Evolutionary conservation across 23 red algal genomes (phyloP), one percentile per base, ranked within the genome.

Genomic region (Cyanidium caldarium): DNA sequence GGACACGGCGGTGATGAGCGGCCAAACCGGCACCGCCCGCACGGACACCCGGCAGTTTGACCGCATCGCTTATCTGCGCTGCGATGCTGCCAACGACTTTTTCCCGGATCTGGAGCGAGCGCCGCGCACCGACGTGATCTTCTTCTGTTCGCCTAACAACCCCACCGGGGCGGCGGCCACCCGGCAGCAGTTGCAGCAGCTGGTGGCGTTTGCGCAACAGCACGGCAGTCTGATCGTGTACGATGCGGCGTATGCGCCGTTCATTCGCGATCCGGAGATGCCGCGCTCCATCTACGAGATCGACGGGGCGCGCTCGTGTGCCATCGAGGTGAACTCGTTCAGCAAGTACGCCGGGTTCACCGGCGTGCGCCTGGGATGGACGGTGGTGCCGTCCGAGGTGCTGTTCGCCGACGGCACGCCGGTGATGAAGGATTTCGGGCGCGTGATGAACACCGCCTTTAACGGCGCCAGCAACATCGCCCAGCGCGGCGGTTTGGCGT

Each of bases 131-230:
- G 92, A 98, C 76, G 31, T 98, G n/a, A 98, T 98, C 79, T 98
- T 98, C 66, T 98, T 98, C 46, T 98, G 92, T 69, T 85, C 84
- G 39, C 92, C 92, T 7, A 98, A 98, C 61, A 98, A 98, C 67
- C 92, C 92, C 21, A 98, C 92, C 1, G 92, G 92, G 31, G 92
- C 92, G 35, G 92, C 80, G 17, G 92, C 92, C 7, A 82, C 92
- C 13, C 41, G 77, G 33, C 46, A 68, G 43, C 92, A 98, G 43
- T 58, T 98, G 39, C 68, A 46, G 17, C 40, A 79, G 41, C 82
- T 98, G 15, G 92, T 98, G 15, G 67, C 40, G 17, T 98, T 87
- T 82, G 92, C 92, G 14, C 66, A 69, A 56, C 80, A 85, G 19
- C 88, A 98, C 57, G 92, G 92, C 39, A 86, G 80, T 29, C 88